Evolutionary conservation across 2,329 filamentous ascomycete genomes (phyloP).

Genomic region (Alternaria brassicicola): DNA sequence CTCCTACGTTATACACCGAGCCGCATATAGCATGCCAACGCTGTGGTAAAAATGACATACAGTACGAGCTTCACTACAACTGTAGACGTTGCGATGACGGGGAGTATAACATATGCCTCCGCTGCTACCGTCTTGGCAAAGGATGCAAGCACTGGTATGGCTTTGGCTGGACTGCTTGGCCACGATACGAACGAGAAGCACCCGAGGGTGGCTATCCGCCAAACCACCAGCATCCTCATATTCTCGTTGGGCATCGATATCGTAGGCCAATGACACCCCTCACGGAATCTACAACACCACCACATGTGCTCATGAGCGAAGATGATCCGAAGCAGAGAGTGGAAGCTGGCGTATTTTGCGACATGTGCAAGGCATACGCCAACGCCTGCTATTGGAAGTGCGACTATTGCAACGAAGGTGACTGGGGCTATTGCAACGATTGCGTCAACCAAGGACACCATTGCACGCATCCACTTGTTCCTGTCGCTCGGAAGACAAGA

Average conservation of each 20-base stretch:
- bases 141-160: conserved; percentile 90
- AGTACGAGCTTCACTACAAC: conserved; percentile 86
- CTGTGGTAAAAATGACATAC: conserved; percentile 74
- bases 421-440: conserved; percentile 91
- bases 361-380: conserved; percentile 72
- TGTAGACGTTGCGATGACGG: conserved; percentile 74
- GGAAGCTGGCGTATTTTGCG: conserved; percentile 84
- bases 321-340: conserved; percentile 72
- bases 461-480: conserved; percentile 82
- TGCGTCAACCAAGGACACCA: conserved; percentile 83
- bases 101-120: conserved; percentile 77
- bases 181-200: conserved; percentile 63
- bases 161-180: conserved; percentile 75
- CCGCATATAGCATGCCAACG: conserved; percentile 75
- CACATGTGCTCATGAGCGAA: conserved; percentile 56
- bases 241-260: conserved; percentile 57
- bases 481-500: conserved; percentile 66
- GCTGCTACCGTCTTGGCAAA: conserved; percentile 76
- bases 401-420: conserved; percentile 83
- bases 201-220: conserved; percentile 51
- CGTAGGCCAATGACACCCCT: conserved; percentile 35
- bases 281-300: conserved; percentile 27
- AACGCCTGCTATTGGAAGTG: conserved; percentile 93
- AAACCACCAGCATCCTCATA: conserved; percentile 58
- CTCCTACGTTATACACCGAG: conserved; percentile 63